Percentiles rank a stretch among this genome's conserved stretches.
Evolutionary conservation across 306 rosid genomes (phyloP).

Genomic region (Cucurbita ficifolia): DNA sequence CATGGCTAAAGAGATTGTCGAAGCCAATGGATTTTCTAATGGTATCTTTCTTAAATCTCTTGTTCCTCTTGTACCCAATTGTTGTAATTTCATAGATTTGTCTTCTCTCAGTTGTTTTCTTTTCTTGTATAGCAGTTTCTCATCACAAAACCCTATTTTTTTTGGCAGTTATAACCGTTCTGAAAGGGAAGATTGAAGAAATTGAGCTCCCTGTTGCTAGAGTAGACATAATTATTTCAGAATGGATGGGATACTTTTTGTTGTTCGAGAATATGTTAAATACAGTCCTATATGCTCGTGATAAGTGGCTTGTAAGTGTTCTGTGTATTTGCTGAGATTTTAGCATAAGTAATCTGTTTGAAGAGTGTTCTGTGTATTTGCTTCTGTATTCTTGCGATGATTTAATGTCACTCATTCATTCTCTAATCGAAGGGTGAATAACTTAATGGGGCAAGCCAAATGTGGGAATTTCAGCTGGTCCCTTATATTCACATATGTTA

Average conservation of each 20-base stretch:
- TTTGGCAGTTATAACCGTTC: constrained; percentile 66
- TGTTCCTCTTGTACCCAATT: neutral
- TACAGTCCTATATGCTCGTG: constrained; percentile 90
- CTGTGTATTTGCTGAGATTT: neutral
- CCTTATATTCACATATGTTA: neutral
- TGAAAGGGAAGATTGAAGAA: constrained; percentile 95
- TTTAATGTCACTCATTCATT: neutral
- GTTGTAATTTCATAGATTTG: neutral
- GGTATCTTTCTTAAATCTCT: constrained; percentile 25
- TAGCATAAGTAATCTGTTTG: neutral
- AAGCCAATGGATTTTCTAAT: constrained; percentile 60
- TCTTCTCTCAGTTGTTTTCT: constrained; percentile 6
- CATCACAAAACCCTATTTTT: neutral
- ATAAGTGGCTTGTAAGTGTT: constrained; percentile 91
- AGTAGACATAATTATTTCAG: constrained; percentile 93
- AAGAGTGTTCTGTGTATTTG: neutral
- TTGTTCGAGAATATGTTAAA: constrained; percentile 95
- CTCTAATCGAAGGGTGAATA: neutral
- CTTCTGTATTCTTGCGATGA: too few species aligned
- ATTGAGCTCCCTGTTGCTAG: constrained; percentile 77
- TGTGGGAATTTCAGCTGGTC: neutral
- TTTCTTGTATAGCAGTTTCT: neutral
- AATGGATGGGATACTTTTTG: constrained; percentile 99
- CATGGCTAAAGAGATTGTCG: constrained; percentile 90
- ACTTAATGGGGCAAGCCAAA: neutral